These are phyloP conservation scores for Ormosia semicastrata DNA, from an alignment of 306 rosid species.

Conservation along the genomic window DNA sequence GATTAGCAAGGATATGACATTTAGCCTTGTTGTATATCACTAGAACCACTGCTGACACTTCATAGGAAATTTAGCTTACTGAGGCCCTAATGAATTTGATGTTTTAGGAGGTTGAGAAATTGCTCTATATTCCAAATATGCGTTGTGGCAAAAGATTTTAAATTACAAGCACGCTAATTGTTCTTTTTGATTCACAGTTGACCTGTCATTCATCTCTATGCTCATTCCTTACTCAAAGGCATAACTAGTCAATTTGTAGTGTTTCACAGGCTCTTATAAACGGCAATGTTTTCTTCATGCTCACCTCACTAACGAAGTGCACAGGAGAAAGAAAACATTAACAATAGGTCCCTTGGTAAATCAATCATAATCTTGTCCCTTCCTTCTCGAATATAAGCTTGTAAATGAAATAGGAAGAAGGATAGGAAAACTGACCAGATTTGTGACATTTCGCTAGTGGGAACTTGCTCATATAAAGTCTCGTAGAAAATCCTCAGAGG, in stretches of 20 bases:
- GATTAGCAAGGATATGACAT: neutral
- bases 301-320: neutral
- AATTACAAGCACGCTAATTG: neutral
- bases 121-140: neutral
- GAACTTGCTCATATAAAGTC: slow-evolving; percentile 54
- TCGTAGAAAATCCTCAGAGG: slow-evolving; percentile 78
- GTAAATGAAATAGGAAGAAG: neutral
- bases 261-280: neutral
- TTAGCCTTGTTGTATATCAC: neutral
- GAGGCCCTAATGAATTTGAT: neutral
- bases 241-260: neutral
- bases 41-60: neutral
- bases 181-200: neutral
- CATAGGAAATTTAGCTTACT: neutral
- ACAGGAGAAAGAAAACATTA: neutral
- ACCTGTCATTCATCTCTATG: neutral
- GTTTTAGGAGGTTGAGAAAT: neutral
- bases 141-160: neutral
- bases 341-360: neutral
- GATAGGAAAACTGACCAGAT: slow-evolving; percentile 61
- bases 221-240: neutral
- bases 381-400: neutral
- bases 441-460: slow-evolving; percentile 81
- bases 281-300: neutral
- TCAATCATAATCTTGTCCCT: neutral